Conservation (phyloP, 1,139 yeast species). For the Fermentozyma sake region DNA sequence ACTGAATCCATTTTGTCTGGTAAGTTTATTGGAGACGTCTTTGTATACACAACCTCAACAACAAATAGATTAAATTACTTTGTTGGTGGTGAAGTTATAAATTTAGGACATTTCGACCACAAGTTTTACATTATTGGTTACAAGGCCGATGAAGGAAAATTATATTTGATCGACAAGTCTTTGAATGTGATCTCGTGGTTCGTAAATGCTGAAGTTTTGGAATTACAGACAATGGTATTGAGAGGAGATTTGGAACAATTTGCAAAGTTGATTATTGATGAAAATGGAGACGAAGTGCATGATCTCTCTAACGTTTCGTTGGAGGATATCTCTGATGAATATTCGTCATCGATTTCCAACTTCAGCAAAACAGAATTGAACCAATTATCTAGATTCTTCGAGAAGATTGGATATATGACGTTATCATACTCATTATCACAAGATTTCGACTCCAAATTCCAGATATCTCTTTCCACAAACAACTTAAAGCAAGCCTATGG, state of each 20-base stretch:
- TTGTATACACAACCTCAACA: constrained; percentile 75
- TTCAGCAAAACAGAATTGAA: constrained; percentile 66
- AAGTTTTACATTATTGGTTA: constrained; percentile 86
- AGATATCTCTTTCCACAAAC: constrained; percentile 61
- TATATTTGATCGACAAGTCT: constrained; percentile 88
- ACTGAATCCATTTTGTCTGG: constrained; percentile 80
- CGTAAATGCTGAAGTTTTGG: constrained; percentile 79
- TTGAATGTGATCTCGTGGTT: constrained; percentile 79
- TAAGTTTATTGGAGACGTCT: constrained; percentile 96
- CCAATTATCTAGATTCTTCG: constrained; percentile 87
- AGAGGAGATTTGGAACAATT: constrained; percentile 77
- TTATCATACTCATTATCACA: constrained; percentile 80
- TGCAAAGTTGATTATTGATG: constrained; percentile 30
- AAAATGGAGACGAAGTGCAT: constrained; percentile 35
- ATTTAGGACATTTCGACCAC: constrained; percentile 89
- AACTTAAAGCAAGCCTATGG: constrained; percentile 69
- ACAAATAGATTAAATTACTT: constrained; percentile 88
- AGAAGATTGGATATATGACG: constrained; percentile 82
- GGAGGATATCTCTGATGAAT: constrained; percentile 58
- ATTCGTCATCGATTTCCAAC: constrained; percentile 33
- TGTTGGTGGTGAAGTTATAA: constrained; percentile 91
- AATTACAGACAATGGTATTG: constrained; percentile 90
- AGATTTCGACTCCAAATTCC: constrained; percentile 84
- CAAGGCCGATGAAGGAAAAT: constrained; percentile 75
- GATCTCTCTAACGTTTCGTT: constrained; percentile 56